phyloP scores from a whole-genome alignment of 345 rosid genomes.

The Salix purpurea region DNA sequence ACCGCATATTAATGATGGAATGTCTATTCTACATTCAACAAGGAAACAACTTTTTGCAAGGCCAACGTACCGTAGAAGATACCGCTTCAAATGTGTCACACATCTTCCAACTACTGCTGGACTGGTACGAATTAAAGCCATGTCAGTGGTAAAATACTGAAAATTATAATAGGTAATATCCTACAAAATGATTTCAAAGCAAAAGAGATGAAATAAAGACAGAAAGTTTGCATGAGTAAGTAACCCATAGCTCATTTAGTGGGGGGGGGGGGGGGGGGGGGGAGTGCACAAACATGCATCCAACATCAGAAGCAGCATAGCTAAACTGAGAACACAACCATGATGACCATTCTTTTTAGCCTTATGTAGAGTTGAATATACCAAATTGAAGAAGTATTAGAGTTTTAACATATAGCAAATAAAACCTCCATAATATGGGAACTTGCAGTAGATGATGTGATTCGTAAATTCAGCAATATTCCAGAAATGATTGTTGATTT shows the following conservation, averaged over 20 bases:
- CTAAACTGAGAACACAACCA: background rate
- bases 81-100: constrained; percentile 83
- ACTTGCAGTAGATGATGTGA: background rate
- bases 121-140: constrained; percentile 46
- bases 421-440: background rate
- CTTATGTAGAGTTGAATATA: background rate
- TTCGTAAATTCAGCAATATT: background rate
- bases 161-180: background rate
- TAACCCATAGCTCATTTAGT: background rate
- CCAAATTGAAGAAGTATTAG: background rate
- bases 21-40: constrained; percentile 7
- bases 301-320: background rate
- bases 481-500: background rate
- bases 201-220: background rate
- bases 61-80: constrained; percentile 66
- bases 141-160: constrained; percentile 24
- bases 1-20: background rate
- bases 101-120: constrained; percentile 97
- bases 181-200: background rate
- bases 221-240: background rate
- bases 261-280: too few relatives aligned
- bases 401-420: background rate
- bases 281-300: background rate
- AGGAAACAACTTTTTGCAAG: constrained; percentile 15
- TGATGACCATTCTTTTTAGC: background rate